These are phyloP conservation scores for Gillenia trifoliata DNA, from an alignment of 306 rosid species.

Conservation along the genomic window DNA sequence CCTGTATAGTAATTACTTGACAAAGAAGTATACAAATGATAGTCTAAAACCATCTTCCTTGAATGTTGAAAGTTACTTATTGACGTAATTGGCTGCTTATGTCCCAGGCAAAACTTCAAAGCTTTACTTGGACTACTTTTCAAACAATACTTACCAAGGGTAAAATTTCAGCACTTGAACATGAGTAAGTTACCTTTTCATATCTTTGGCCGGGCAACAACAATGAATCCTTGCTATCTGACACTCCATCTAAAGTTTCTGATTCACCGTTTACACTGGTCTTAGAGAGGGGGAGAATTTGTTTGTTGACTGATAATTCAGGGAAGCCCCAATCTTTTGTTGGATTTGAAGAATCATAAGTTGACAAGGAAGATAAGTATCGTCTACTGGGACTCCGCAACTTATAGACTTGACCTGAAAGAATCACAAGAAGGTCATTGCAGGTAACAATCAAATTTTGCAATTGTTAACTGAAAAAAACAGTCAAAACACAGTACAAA, in stretches of 20 bases:
- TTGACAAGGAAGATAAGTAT: constrained; percentile 55
- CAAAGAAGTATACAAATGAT: neutral
- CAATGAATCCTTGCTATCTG: constrained; percentile 25
- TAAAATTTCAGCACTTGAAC: neutral
- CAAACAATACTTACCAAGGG: neutral
- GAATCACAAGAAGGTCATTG: constrained; percentile 1
- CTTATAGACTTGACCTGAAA: constrained; percentile 68
- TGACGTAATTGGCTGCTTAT: neutral
- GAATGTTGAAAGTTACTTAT: neutral
- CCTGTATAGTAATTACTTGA: neutral
- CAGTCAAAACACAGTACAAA: neutral
- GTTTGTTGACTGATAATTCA: constrained; percentile 38
- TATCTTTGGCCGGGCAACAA: constrained; percentile 23
- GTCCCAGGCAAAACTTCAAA: neutral
- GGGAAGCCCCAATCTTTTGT: constrained; percentile 84
- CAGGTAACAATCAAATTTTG: constrained; percentile 16
- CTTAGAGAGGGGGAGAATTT: constrained; percentile 10
- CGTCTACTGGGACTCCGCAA: constrained; percentile 65
- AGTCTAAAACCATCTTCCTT: neutral
- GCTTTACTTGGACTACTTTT: neutral
- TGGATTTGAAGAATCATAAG: constrained; percentile 79
- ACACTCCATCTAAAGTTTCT: constrained; percentile 26
- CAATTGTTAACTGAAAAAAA: neutral
- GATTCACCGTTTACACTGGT: constrained; percentile 26
- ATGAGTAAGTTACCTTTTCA: constrained; percentile 38